phyloP scores from a whole-genome alignment of 768 basidiomycete species.

The Collybia sordida region DNA sequence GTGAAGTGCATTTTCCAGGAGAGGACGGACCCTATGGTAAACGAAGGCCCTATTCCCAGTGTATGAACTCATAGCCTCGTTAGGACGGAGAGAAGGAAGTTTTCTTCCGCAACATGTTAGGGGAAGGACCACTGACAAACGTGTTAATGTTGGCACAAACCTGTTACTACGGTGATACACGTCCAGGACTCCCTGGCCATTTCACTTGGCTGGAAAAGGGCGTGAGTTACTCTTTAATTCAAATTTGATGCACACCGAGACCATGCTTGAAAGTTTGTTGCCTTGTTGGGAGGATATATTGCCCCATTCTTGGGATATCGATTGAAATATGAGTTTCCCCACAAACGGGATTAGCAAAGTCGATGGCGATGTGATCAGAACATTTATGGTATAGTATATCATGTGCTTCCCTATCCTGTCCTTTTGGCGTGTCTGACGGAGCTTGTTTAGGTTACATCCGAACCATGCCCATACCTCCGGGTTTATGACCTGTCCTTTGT shows the following conservation, averaged over 20 bases:
- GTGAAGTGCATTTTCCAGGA: slow-evolving; percentile 28
- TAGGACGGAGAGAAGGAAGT: slow-evolving; percentile 31
- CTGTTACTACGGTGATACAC: slow-evolving; percentile 25
- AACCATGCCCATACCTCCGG: no score
- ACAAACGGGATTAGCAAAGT: not conserved
- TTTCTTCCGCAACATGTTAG: slow-evolving; percentile 30
- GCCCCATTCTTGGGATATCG: slow-evolving; percentile 23
- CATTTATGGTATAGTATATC: no score
- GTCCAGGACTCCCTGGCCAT: slow-evolving; percentile 23
- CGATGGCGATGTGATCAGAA: no score
- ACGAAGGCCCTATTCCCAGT: not conserved
- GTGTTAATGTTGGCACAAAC: not conserved
- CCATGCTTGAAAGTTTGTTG: slow-evolving; percentile 18
- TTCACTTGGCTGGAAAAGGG: slow-evolving; percentile 25
- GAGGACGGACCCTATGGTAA: slow-evolving; percentile 29
- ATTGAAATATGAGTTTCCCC: slow-evolving; percentile 9
- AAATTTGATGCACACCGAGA: not conserved
- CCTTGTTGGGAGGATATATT: slow-evolving; percentile 24
- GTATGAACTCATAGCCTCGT: not conserved
- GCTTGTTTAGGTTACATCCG: no score
- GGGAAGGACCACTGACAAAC: slow-evolving; percentile 7
- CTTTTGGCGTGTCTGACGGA: no score
- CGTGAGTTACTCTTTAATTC: slow-evolving; percentile 16
- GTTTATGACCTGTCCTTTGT: no score
- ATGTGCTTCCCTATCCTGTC: no score